Conservation (phyloP, 306 rosid species). For the Fagus sylvatica region DNA sequence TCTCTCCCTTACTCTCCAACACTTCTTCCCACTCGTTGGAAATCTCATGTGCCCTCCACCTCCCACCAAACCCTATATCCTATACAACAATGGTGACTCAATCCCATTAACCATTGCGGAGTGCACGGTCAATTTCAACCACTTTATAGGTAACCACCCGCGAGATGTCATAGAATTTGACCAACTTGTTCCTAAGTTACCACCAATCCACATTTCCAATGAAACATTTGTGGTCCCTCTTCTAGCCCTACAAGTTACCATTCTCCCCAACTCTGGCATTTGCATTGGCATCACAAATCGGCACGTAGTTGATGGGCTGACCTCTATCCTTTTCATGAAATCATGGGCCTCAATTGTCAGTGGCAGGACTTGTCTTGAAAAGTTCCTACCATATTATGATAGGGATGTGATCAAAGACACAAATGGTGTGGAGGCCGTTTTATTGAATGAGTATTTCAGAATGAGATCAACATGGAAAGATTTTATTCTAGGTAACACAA, state of each 20-base stretch:
- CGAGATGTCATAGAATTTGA: constrained; percentile 10
- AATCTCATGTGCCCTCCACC: constrained; percentile 31
- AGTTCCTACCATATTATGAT: neutral
- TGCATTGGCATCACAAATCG: constrained; percentile 19
- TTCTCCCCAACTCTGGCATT: constrained; percentile 30
- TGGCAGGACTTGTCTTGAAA: neutral
- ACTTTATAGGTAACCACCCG: constrained; percentile 11
- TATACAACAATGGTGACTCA: constrained; percentile 12
- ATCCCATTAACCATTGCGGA: constrained; percentile 21
- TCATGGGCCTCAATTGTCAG: constrained; percentile 33
- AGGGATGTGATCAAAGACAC: constrained; percentile 8
- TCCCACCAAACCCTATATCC: constrained; percentile 30
- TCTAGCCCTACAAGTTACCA: constrained; percentile 30
- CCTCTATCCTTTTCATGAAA: constrained; percentile 31
- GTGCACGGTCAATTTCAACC: constrained; percentile 17
- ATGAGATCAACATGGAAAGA: neutral
- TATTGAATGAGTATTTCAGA: neutral
- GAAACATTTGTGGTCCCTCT: constrained; percentile 15
- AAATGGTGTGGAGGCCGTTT: constrained; percentile 6
- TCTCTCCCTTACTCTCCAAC: constrained; percentile 39
- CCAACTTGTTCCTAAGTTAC: constrained; percentile 31
- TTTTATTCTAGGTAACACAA: neutral
- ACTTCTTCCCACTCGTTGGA: constrained; percentile 35
- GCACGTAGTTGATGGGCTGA: constrained; percentile 36
- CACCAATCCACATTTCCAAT: neutral